Conservation (phyloP, 805 yeast genomes). For the Cyberlindnera meyerae region DNA sequence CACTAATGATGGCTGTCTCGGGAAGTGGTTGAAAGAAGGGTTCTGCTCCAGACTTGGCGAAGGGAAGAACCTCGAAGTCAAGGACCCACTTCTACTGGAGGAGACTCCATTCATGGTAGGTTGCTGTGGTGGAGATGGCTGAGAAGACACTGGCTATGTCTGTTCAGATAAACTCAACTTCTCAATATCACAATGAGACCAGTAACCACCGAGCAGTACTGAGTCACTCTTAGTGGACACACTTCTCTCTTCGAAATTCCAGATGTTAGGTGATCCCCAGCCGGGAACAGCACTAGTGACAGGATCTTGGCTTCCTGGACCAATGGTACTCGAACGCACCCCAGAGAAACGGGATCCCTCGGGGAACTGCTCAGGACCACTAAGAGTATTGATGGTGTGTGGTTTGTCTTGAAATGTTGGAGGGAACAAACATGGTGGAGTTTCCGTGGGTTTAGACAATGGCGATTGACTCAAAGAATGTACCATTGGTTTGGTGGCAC, state of each 20-base stretch:
- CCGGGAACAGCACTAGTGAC: slow-evolving; percentile 2
- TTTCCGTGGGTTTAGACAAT: slow-evolving; percentile 16
- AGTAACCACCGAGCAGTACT: slow-evolving; percentile 17
- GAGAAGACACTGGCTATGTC: slow-evolving; percentile 2
- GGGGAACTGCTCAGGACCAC: too few relatives aligned
- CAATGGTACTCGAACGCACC: slow-evolving; percentile 1
- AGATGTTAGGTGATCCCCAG: slow-evolving; percentile 23
- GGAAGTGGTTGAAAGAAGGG: slow-evolving; percentile 15
- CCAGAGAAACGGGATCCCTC: neutral
- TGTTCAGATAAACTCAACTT: slow-evolving; percentile 19
- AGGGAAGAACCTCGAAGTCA: slow-evolving; percentile 26
- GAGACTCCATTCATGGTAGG: slow-evolving; percentile 6
- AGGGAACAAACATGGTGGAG: neutral
- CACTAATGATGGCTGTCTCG: slow-evolving; percentile 10
- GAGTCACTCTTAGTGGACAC: slow-evolving; percentile 25
- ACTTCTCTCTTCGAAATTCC: slow-evolving; percentile 24
- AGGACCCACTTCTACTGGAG: slow-evolving; percentile 8
- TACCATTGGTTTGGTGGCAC: slow-evolving; percentile 13
- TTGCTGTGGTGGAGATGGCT: slow-evolving; percentile 1
- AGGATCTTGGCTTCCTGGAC: neutral
- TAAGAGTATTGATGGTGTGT: too few relatives aligned
- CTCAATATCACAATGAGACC: slow-evolving; percentile 26
- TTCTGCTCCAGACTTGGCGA: slow-evolving; percentile 19
- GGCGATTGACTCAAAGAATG: slow-evolving; percentile 23
- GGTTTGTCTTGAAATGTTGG: too few relatives aligned